A percentile compares a stretch with the other conserved stretches of the same genome.
Evolutionary conservation across 805 yeast species (phyloP).

Genomic region (Candida verbasci): DNA sequence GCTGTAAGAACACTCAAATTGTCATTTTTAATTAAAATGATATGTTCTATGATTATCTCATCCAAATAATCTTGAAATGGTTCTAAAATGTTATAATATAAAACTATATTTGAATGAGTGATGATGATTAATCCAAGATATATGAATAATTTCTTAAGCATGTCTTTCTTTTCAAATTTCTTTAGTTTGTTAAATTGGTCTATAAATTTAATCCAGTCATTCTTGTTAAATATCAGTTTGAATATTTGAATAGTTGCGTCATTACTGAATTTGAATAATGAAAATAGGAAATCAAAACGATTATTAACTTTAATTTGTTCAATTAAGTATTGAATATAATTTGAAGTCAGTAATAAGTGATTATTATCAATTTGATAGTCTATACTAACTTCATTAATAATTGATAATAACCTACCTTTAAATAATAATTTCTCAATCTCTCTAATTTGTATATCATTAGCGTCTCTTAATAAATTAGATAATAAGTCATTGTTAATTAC

Average conservation of each 20-base stretch:
- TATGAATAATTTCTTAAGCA: conserved; percentile 15
- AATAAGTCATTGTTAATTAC: conserved; percentile 5
- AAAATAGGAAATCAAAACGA: conserved; percentile 15
- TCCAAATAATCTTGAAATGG: conserved; percentile 11
- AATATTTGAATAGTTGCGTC: conserved; percentile 14
- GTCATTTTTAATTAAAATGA: conserved; percentile 16
- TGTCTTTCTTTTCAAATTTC: conserved; percentile 21
- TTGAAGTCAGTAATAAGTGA: conserved; percentile 12
- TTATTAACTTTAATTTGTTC: conserved; percentile 5
- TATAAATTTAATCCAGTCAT: conserved; percentile 16
- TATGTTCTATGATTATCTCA: conserved; percentile 2
- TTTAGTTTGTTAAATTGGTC: conserved; percentile 16
- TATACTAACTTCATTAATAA: conserved; percentile 19
- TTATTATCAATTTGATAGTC: conserved; percentile 5
- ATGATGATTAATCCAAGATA: conserved; percentile 9
- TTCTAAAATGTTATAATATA: conserved; percentile 14
- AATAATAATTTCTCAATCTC: conserved; percentile 37
- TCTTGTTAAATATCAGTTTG: conserved; percentile 18
- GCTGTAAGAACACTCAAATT: conserved; percentile 17
- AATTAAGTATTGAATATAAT: conserved; percentile 18
- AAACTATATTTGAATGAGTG: conserved; percentile 10
- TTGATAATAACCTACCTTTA: conserved; percentile 25
- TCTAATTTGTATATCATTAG: conserved; percentile 13
- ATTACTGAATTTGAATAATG: conserved; percentile 18
- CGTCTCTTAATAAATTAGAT: conserved; percentile 1